Evolutionary conservation across 768 basidiomycete species (phyloP), one percentile per base, ranked within the genome.

Genomic region (Lactarius quietus): DNA sequence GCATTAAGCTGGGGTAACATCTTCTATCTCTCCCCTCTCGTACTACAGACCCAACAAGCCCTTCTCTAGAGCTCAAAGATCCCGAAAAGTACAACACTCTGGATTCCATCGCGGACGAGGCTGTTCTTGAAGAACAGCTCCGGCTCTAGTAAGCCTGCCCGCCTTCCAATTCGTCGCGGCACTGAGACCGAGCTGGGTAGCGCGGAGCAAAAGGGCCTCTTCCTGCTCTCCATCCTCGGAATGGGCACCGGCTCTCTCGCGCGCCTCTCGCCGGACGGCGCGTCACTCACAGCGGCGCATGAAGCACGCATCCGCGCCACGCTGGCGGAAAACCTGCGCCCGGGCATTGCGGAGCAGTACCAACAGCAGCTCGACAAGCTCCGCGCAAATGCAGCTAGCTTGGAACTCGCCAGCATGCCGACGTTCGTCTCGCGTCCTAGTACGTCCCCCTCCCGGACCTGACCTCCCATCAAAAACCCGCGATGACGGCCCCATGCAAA

Each of bases 321-420:
- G 59, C 70, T 68, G 15, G 67, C 66, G 2, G 69, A 70, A 17
- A 69, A 71, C 35, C 67, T 67, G 29, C 67, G 73, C 0, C 76
- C 78, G 2, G 79, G 78, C 0, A 60, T 79, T 2, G 64, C 65
- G 15, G 80, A 81, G 61, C 82, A 83, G 67, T 75, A 78, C 43
- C 72, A 77, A 35, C 66, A 81, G 14, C 77, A 78, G 61, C 64
- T 82, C 10, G 73, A 74, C 12, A 74, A 76, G 3, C 61, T 79
- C 6, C 64, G 72, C 29, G 68, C 68, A 9, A 70, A 66, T 7
- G 67, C 67, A 1, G 70, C 75, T 18, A 75, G 72, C 18, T 74
- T 74, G 59, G 78, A 78, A 61, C 62, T 78, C 57, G 72, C 78
- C 45, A 65, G 63, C 35, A 70, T 75, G 65, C 76, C 76, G 4